Evolutionary conservation across 164 flowering plant species (phyloP).

Genomic region (Taxillus chinensis): DNA sequence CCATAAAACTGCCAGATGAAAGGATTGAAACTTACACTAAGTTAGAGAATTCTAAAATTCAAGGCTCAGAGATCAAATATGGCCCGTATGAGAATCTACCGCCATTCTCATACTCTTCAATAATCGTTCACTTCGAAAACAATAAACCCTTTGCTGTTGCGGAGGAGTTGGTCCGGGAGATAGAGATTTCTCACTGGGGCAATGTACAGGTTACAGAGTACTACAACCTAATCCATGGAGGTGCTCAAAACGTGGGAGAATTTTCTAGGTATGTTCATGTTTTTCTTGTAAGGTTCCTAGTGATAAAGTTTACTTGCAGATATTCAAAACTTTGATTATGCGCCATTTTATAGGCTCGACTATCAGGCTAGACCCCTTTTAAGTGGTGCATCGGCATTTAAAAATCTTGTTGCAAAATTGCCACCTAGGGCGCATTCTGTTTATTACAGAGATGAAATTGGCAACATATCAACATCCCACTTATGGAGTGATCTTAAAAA

Average conservation of each 20-base stretch:
- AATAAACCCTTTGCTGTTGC: constrained; percentile 79
- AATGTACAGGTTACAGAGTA: constrained; percentile 83
- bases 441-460: constrained; percentile 90
- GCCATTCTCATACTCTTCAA: constrained; percentile 57
- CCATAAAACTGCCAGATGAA: constrained; percentile 51
- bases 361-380: constrained; percentile 58
- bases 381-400: constrained; percentile 76
- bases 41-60: constrained; percentile 52
- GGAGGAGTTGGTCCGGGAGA: constrained; percentile 66
- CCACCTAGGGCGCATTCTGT: constrained; percentile 94
- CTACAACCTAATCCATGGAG: constrained; percentile 70
- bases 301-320: neutral
- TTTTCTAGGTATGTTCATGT: constrained; percentile 65
- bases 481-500: constrained; percentile 62
- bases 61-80: constrained; percentile 79
- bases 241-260: constrained; percentile 76
- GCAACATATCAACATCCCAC: constrained; percentile 90
- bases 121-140: constrained; percentile 65
- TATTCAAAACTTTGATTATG: neutral
- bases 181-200: constrained; percentile 97
- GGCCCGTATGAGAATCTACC: constrained; percentile 75
- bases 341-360: constrained; percentile 58
- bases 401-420: constrained; percentile 58
- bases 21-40: constrained; percentile 82
- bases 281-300: neutral